These are phyloP conservation scores for Paecilomyces sp. DNA, from an alignment of 2,329 filamentous ascomycete genomes.

Conservation along the genomic window DNA sequence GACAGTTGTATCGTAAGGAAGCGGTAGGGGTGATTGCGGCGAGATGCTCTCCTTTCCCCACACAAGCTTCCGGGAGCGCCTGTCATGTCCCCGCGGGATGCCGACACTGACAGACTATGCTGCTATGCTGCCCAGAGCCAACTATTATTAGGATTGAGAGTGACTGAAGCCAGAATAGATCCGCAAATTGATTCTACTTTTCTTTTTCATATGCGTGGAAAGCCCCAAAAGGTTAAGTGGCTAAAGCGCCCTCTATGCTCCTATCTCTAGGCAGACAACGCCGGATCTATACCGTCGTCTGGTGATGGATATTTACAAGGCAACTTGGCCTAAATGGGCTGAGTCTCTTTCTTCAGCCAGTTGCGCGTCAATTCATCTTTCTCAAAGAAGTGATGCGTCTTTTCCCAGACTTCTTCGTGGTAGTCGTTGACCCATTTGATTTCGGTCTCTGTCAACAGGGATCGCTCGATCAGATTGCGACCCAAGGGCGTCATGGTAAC, in stretches of 20 bases:
- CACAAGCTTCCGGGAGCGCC: neutral
- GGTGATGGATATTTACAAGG: neutral
- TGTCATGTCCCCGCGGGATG: neutral
- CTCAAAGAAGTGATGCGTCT: constrained; percentile 71
- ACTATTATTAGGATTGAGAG: neutral
- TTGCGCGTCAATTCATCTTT: constrained; percentile 62
- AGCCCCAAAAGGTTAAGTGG: no score
- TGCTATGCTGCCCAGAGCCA: neutral
- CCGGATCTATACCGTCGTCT: neutral
- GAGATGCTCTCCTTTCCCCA: neutral
- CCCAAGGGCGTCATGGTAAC: constrained; percentile 97
- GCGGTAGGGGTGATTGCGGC: neutral
- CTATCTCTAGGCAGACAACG: neutral
- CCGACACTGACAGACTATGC: neutral
- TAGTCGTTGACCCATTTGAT: constrained; percentile 83
- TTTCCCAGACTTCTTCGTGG: constrained; percentile 71
- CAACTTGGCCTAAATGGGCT: constrained; percentile 39
- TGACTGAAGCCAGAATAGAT: no score
- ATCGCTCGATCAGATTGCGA: constrained; percentile 72
- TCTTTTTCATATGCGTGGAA: no score
- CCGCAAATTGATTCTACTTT: no score
- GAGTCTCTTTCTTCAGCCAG: constrained; percentile 87
- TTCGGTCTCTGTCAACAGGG: constrained; percentile 65
- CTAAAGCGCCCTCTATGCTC: neutral
- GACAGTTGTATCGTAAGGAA: neutral